A percentile compares a stretch with the other conserved stretches of the same genome.
Evolutionary conservation across 257 asterid genomes (phyloP).

Genomic region (Penstemon newberryi): DNA sequence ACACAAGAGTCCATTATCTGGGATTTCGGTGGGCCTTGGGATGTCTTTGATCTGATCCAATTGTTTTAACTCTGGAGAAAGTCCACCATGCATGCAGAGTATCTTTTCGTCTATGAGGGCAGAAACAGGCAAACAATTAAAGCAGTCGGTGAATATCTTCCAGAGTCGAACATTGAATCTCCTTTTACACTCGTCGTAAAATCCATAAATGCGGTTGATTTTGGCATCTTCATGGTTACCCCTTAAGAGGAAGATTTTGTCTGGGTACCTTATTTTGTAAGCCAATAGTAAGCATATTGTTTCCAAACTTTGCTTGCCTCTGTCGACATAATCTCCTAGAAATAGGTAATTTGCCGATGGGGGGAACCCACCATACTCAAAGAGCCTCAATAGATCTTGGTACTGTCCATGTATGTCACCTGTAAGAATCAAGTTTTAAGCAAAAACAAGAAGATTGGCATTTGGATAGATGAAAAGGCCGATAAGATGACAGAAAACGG

Average conservation of each 20-base stretch:
- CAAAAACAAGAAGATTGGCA: neutral
- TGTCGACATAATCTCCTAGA: neutral
- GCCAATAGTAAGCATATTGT: neutral
- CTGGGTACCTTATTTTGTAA: neutral
- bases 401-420: conserved; percentile 4
- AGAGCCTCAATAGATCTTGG: neutral
- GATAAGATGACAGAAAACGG: neutral
- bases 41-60: neutral
- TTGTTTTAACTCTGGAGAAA: neutral
- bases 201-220: neutral
- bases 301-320: neutral
- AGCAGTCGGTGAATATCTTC: neutral
- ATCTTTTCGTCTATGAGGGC: neutral
- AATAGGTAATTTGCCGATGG: neutral
- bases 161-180: neutral
- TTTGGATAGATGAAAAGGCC: neutral
- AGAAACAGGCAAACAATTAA: neutral
- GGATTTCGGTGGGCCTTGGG: neutral
- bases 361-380: neutral
- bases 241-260: neutral
- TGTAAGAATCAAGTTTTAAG: neutral
- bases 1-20: neutral
- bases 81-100: neutral
- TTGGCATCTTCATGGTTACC: neutral
- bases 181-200: neutral